Evolutionary conservation across 495 filamentous ascomycete species (phyloP), one percentile per base, ranked within the genome.

Genomic region (Xylaria longipes): DNA sequence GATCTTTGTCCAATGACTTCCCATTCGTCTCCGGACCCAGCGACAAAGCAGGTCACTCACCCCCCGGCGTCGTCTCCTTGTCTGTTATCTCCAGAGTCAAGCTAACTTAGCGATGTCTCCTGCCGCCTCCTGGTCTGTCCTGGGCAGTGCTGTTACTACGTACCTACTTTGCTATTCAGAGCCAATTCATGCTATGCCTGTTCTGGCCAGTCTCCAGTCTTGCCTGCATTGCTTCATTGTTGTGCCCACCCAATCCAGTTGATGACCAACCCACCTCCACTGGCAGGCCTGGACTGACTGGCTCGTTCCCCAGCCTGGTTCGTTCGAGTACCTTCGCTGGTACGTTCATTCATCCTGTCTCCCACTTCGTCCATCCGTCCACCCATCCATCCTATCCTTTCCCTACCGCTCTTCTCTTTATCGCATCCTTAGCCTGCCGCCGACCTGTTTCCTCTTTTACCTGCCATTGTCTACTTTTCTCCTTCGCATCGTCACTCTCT

Each of bases 211-310:
- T 52, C 52, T 46, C 70, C 63, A 72, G 70, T 72, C 70, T 77
- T 75, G 75, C 69, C 72, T 76, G 72, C 75, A 77, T 79, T 69
- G 73, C 75, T 82, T 81, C 73, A 80, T 68, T 74, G 72, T 76
- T 69, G 74, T 78, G 25, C 60, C 60, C 60, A 77, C 77, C 76
- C 72, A 77, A 73, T 74, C 71, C 54, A 74, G 73, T 58, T 20
- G 61, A 69, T 63, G 71, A 74, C 71, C 72, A 76, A 67, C 71
- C 76, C 74, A 73, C 71, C 72, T 75, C 74, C 76, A 77, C 25
- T 68, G 64, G 46, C 48, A 37, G 20, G 39, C 41, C 41, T 27
- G 65, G 41, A 37, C 57, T 69, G 41, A 37, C 57, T 69, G 60
- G 71, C 57, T 71, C n/a, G 68, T 67, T 68, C 72, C 69, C 70